These are phyloP conservation scores for Melanomma pulvis-pyrius DNA, from an alignment of 495 filamentous ascomycete genomes.

Conservation along the genomic window DNA sequence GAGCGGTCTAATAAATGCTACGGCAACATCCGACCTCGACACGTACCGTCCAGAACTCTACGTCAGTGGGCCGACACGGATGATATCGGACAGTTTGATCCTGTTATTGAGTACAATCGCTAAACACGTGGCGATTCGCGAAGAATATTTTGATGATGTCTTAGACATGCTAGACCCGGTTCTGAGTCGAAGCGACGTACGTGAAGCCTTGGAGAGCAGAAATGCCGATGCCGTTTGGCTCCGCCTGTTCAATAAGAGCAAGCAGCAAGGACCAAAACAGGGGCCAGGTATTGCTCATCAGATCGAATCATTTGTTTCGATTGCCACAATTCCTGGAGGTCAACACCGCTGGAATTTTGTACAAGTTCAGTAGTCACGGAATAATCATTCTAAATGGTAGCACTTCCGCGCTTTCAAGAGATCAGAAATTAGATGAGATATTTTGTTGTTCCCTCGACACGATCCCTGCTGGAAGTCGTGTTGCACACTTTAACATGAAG, in stretches of 20 bases:
- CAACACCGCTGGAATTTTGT: conserved; percentile 14
- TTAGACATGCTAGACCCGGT: conserved; percentile 60
- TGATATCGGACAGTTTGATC: conserved; percentile 63
- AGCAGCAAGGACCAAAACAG: background rate
- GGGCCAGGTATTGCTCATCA: background rate
- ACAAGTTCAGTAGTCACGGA: background rate
- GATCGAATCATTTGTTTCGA: background rate
- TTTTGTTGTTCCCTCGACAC: no score
- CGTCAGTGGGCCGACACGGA: conserved; percentile 55
- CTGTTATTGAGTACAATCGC: conserved; percentile 57
- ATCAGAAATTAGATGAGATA: no score
- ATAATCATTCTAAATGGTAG: background rate
- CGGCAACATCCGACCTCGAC: background rate
- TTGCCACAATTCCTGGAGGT: background rate
- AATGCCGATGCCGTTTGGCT: conserved; percentile 79
- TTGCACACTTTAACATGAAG: no score
- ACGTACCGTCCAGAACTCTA: conserved; percentile 34
- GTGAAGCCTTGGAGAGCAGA: conserved; percentile 56
- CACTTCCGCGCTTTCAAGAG: background rate
- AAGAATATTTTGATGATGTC: conserved; percentile 69
- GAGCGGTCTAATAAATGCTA: conserved; percentile 10
- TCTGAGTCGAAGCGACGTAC: conserved; percentile 55
- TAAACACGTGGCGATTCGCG: conserved; percentile 59
- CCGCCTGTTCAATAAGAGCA: conserved; percentile 12
- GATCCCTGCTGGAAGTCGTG: no score